Evolutionary conservation across 2,329 filamentous ascomycete species (phyloP).

Genomic region (Apiospora arundinis): DNA sequence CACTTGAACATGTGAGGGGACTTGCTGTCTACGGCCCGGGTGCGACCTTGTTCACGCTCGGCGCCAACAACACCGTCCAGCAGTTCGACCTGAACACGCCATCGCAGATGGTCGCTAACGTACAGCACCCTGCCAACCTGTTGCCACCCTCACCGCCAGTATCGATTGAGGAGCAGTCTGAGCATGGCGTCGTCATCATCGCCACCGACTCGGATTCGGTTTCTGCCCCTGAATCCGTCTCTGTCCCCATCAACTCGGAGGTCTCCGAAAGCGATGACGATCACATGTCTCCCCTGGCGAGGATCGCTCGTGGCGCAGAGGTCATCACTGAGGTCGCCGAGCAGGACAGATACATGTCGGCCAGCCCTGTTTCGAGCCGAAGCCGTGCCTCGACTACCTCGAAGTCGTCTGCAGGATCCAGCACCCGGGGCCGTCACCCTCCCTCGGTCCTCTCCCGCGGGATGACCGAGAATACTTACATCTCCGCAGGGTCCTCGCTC

Average conservation of each 20-base stretch:
- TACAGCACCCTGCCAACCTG: conserved; percentile 82
- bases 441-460: conserved; percentile 59
- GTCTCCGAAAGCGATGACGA: conserved; percentile 80
- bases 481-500: conserved; percentile 69
- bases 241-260: conserved; percentile 61
- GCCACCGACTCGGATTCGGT: conserved; percentile 59
- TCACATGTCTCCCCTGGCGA: conserved; percentile 75
- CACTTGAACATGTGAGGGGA: conserved; percentile 79
- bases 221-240: conserved; percentile 40
- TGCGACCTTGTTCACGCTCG: conserved; percentile 90
- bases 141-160: conserved; percentile 84
- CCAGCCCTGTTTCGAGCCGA: conserved; percentile 70
- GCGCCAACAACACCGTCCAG: conserved; percentile 86
- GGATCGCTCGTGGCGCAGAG: conserved; percentile 75
- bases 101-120: conserved; percentile 80
- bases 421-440: conserved; percentile 55
- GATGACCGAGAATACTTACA: conserved; percentile 69
- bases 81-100: conserved; percentile 93
- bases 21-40: conserved; percentile 89
- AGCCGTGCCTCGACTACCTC: conserved; percentile 60
- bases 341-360: conserved; percentile 65
- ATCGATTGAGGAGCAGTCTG: conserved; percentile 74
- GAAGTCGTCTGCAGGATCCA: conserved; percentile 61
- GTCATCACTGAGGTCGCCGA: conserved; percentile 64
- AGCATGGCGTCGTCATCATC: conserved; percentile 57